These are phyloP conservation scores for Ogataea pini DNA, from an alignment of 805 yeast genomes.

Conservation along the genomic window DNA sequence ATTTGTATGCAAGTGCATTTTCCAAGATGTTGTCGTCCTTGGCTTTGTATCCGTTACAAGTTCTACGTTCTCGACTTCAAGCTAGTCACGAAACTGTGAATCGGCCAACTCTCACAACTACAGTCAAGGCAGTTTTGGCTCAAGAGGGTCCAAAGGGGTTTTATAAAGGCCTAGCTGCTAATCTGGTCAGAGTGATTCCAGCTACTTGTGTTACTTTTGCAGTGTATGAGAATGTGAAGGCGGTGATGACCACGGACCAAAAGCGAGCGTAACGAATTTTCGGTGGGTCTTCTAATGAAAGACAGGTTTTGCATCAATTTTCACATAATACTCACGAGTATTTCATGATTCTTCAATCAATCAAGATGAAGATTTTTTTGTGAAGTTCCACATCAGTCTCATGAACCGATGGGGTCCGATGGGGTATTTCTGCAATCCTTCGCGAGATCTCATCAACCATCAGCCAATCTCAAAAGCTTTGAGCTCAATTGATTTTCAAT, in stretches of 20 bases:
- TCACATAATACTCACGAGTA: too few relatives aligned
- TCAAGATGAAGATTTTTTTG: too few relatives aligned
- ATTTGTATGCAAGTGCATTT: conserved; percentile 61
- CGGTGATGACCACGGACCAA: not conserved
- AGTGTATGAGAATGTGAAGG: conserved; percentile 65
- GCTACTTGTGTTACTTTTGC: conserved; percentile 90
- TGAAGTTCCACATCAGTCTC: too few relatives aligned
- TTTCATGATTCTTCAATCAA: too few relatives aligned
- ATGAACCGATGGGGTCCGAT: too few relatives aligned
- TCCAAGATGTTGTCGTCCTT: conserved; percentile 71
- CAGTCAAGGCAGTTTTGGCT: conserved; percentile 41
- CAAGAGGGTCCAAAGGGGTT: conserved; percentile 66
- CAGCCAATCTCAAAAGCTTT: too few relatives aligned
- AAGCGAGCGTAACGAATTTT: not conserved
- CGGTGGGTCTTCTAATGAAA: too few relatives aligned
- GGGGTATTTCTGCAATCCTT: too few relatives aligned
- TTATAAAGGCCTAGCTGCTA: conserved; percentile 82
- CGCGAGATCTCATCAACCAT: too few relatives aligned
- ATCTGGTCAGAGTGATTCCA: conserved; percentile 81
- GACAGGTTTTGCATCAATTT: too few relatives aligned
- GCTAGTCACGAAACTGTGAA: conserved; percentile 34
- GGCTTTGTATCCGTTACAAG: conserved; percentile 80
- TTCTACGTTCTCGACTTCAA: conserved; percentile 76
- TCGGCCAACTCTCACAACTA: conserved; percentile 31
- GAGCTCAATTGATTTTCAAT: too few relatives aligned